A percentile compares a stretch with the other conserved stretches of the same genome.
phyloP scores from a whole-genome alignment of 176 grass and related monocot species.

The Phoenix roebelenii region DNA sequence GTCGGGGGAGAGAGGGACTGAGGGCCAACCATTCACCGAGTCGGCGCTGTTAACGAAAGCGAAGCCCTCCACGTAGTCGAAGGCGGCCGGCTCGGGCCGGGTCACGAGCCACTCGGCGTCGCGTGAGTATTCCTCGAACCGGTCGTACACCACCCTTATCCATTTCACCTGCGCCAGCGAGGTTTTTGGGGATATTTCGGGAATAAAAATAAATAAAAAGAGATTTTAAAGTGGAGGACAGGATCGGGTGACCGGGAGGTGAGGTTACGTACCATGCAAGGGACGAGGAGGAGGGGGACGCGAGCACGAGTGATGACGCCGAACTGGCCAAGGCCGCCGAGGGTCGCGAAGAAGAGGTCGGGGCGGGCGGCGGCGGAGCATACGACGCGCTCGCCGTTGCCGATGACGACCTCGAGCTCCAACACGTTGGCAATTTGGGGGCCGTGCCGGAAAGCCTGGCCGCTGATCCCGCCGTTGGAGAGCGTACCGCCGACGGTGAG shows the following conservation, averaged over 20 bases:
- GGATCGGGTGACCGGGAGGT: no score
- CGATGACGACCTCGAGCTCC: conserved; percentile 65
- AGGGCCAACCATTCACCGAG: conserved; percentile 73
- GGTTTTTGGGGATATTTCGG: neutral
- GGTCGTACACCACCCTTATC: conserved; percentile 63
- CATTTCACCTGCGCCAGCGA: conserved; percentile 41
- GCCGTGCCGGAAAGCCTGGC: conserved; percentile 73
- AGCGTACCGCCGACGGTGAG: conserved; percentile 96
- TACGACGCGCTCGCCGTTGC: conserved; percentile 41
- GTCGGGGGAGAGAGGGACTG: conserved; percentile 42
- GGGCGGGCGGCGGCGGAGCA: conserved; percentile 40
- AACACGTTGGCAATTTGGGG: conserved; percentile 83
- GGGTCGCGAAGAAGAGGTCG: conserved; percentile 81
- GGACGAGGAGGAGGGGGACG: conserved; percentile 53
- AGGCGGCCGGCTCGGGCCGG: conserved; percentile 16
- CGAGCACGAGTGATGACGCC: conserved; percentile 86
- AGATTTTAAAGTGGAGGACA: no score
- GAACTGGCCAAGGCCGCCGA: conserved; percentile 96
- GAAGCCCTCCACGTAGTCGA: conserved; percentile 96
- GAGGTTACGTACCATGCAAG: conserved; percentile 31
- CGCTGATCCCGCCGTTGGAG: conserved; percentile 84
- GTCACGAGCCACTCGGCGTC: conserved; percentile 80
- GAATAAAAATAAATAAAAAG: neutral
- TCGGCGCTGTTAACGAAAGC: conserved; percentile 57
- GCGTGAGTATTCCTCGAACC: conserved; percentile 59